Base-by-base conservation (phyloP, 257 asterid species). In the Apocynum venetum region DNA sequence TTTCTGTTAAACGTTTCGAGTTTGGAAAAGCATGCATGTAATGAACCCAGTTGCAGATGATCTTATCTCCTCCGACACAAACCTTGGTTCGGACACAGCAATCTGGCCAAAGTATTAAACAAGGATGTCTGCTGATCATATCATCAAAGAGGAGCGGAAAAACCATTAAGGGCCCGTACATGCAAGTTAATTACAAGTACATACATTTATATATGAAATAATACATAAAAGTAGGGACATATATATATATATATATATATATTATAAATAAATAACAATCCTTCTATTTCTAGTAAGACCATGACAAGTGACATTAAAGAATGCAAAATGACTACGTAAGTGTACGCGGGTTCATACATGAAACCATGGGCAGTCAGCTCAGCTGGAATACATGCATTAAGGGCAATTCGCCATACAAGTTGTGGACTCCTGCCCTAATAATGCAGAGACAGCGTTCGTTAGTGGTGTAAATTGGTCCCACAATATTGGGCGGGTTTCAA, bases 401-500 rank as follows among this genome's bases (percentile, higher is more conserved):
- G 49, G 15, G 36, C 35, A 72, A 17, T 14, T 36, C 64, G 48
- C 35, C 75, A 51, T 51, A 49, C 40, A 49, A 49, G 75, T 35
- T 51, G 76, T 49, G 17, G 13, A 38, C 46, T 6, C 7, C 75
- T 51, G 40, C 51, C 66, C n/a, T 61, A 53, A 53, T 53, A 53
- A 73, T 73, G 31, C 31, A 25, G 31, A 25, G 31, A 55, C n/a
- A 49, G 48, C 47, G 64, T 43, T 53, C 35, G 63, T 76, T 63
- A 61, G 72, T 25, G 73, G 25, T 47, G 69, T 48, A 4, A 76
- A 47, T 76, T 61, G 72, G 64, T 35, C 79, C 73, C 72, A 65
- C 63, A 6, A 63, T 6, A 64, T 64, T 76, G 79, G 31, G 13
- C 20, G 25, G 65, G 73, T 49, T 13, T 76, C n/a, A 70, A 61